A percentile compares a stretch with the other conserved stretches of the same genome.
These are phyloP conservation scores for Salix dunnii DNA, from an alignment of 345 rosid species.

Conservation along the genomic window DNA sequence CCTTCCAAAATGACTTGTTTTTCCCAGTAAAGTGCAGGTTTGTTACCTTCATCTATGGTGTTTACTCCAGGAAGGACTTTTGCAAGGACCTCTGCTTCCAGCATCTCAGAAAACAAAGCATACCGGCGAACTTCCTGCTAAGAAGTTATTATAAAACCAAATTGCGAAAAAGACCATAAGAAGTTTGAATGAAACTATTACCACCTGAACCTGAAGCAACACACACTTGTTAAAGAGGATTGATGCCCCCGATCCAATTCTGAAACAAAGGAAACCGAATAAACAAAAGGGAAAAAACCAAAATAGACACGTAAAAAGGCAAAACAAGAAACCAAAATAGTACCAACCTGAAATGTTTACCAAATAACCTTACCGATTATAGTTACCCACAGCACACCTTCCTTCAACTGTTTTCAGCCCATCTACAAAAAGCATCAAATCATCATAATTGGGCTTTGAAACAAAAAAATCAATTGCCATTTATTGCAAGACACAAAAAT, in stretches of 20 bases:
- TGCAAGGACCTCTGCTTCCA: conserved; percentile 51
- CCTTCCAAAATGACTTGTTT: neutral
- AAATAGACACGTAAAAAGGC: neutral
- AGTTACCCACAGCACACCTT: conserved; percentile 35
- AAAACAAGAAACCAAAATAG: neutral
- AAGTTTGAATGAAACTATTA: neutral
- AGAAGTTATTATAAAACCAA: neutral
- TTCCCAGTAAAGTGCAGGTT: neutral
- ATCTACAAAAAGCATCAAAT: conserved; percentile 26
- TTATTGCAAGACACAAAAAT: neutral
- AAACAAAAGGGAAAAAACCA: neutral
- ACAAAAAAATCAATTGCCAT: neutral
- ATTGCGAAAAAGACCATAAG: neutral
- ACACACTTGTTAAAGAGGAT: conserved; percentile 60
- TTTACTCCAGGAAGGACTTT: conserved; percentile 67
- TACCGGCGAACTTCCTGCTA: conserved; percentile 49
- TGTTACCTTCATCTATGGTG: conserved; percentile 62
- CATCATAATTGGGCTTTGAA: neutral
- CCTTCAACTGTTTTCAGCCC: conserved; percentile 46
- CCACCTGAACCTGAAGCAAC: conserved; percentile 76
- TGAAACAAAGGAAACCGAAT: conserved; percentile 22
- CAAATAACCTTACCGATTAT: conserved; percentile 32
- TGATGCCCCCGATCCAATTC: conserved; percentile 52
- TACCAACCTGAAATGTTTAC: neutral
- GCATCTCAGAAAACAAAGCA: conserved; percentile 62